Evolutionary conservation across 2,329 filamentous ascomycete genomes (phyloP).

Genomic region (Alternaria novae-zelandiae): DNA sequence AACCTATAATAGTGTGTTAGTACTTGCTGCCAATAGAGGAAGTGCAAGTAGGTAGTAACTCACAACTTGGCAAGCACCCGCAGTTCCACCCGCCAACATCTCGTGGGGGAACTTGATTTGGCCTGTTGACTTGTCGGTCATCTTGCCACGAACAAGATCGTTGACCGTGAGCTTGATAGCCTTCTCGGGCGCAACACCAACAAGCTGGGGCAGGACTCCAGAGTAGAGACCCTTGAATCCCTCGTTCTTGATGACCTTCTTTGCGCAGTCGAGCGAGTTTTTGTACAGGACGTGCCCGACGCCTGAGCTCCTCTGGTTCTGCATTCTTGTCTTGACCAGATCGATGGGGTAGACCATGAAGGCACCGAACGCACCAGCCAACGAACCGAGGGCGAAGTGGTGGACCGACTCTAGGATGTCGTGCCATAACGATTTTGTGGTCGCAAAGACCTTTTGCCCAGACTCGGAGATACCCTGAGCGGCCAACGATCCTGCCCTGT

Average conservation of each 20-base stretch:
- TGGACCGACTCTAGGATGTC: slow-evolving; percentile 78
- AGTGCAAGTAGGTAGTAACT: slow-evolving; percentile 43
- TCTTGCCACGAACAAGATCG: slow-evolving; percentile 80
- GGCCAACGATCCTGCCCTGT: slow-evolving; percentile 66
- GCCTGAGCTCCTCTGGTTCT: slow-evolving; percentile 83
- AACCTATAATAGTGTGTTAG: slow-evolving; percentile 61
- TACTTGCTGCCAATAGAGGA: not conserved
- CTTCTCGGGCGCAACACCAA: slow-evolving; percentile 98
- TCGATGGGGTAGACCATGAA: slow-evolving; percentile 99
- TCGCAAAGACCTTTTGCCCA: slow-evolving; percentile 61
- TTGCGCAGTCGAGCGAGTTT: slow-evolving; percentile 94
- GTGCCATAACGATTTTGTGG: slow-evolving; percentile 64
- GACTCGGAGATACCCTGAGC: slow-evolving; percentile 52
- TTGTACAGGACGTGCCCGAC: slow-evolving; percentile 92
- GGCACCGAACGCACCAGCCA: slow-evolving; percentile 95
- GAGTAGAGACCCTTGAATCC: slow-evolving; percentile 90
- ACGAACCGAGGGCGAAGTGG: slow-evolving; percentile 86
- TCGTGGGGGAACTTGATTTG: slow-evolving; percentile 75
- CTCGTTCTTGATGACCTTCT: slow-evolving; percentile 92
- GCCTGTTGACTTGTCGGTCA: slow-evolving; percentile 75
- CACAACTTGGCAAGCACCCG: slow-evolving; percentile 95
- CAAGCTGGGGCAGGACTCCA: slow-evolving; percentile 90
- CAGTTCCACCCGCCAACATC: slow-evolving; percentile 84
- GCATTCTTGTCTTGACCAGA: slow-evolving; percentile 96
- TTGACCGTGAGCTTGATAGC: slow-evolving; percentile 99